Percentiles rank a stretch among this genome's conserved stretches.
Evolutionary conservation across 202 grass and related monocot genomes (phyloP).

Genomic region (Panicum virgatum): DNA sequence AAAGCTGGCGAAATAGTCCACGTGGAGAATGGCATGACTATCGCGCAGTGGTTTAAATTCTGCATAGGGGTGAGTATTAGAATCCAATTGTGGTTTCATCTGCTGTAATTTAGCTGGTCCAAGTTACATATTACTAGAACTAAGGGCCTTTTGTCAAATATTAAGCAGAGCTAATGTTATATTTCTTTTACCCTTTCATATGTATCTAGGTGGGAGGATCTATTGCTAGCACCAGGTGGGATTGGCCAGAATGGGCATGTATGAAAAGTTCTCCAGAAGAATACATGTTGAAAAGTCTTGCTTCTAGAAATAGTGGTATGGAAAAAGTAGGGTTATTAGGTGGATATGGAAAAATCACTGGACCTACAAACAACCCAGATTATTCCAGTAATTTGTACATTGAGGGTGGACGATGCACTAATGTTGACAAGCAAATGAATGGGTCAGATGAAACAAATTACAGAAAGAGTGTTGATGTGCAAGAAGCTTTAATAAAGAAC

Average conservation of each 20-base stretch:
- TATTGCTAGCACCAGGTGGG: conserved; percentile 61
- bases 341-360: conserved; percentile 48
- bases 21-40: conserved; percentile 94
- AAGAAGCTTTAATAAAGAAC: conserved; percentile 40
- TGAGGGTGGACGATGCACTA: conserved; percentile 31
- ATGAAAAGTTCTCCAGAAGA: conserved; percentile 47
- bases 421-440: conserved; percentile 36
- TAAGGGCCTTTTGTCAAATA: conserved; percentile 12
- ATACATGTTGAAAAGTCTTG: conserved; percentile 38
- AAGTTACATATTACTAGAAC: conserved; percentile 8
- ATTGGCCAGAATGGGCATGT: conserved; percentile 65
- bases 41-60: conserved; percentile 70
- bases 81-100: background rate
- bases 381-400: conserved; percentile 41
- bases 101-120: conserved; percentile 6
- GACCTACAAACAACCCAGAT: conserved; percentile 34
- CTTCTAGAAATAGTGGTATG: conserved; percentile 34
- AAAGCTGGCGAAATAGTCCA: conserved; percentile 86
- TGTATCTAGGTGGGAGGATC: conserved; percentile 58
- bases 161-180: conserved; percentile 27
- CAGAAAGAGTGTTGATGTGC: conserved; percentile 28
- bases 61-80: conserved; percentile 64
- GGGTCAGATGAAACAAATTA: conserved; percentile 35
- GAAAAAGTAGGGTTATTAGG: conserved; percentile 38
- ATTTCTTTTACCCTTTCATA: conserved; percentile 8